Base-by-base conservation (phyloP, 345 rosid species). In the Melaleuca quinquenervia region DNA sequence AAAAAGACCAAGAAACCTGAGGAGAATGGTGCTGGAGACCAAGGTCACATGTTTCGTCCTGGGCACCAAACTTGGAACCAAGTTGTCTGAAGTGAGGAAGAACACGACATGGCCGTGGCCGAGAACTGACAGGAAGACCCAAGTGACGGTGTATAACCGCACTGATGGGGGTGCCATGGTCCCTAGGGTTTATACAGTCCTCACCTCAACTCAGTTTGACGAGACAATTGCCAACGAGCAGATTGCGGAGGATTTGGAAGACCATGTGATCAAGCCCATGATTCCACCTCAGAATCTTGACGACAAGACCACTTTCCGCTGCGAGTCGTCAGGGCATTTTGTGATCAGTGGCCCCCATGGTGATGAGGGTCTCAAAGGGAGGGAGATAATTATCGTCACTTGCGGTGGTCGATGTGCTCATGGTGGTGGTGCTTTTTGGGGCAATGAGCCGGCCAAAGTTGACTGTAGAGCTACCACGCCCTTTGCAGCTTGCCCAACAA, bases 341-440 rank as follows among this genome's bases (percentile, higher is more conserved):
- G 89, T 85, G 85, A 88, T 85, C 54, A 87, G 87, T 1, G 85
- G 87, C 52, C 87, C 89, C 50, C 89, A 86, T 48, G 88, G 83
- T 36, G 89, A 88, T 85, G 88, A 70, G 7, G 88, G 86, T 29
- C 87, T 88, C 82, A 80, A 87, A 9, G 87, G 89, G 18, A 83
- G 48, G 87, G 84, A 86, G 83, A 88, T 84, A 27, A 86, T 88
- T 50, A 51, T 88, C 9, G 86, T 78, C 70, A 80, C 89, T 32
- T 88, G 80, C 22, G 86, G 86, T 18, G 86, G 87, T 21, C 85
- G 87, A 88, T 85, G 83, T 60, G 90, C 88, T 54, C 88, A 84
- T 53, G 88, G 88, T 70, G 90, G 85, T 58, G 90, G 90, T 84
- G 88, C 88, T 56, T 84, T 84, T 88, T 84, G 87, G 6, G 90